Evolutionary conservation across 352 stramenopile genomes (phyloP).

Genomic region (Pythium periplocum): DNA sequence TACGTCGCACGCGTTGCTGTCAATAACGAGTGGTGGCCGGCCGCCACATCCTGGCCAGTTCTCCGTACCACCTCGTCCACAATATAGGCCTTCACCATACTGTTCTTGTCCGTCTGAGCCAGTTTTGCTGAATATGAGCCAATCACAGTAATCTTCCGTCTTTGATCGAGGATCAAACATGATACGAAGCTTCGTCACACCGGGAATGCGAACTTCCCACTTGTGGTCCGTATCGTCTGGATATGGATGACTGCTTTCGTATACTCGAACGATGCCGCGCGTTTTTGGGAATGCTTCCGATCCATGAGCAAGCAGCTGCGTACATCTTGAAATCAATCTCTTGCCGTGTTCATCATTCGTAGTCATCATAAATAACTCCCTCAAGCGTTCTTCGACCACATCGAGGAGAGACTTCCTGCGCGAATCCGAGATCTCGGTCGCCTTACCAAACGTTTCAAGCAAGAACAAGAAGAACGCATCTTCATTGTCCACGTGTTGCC

Average conservation of each 20-base stretch:
- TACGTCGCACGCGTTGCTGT: constrained; percentile 65
- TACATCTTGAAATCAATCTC: constrained; percentile 37
- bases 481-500: no score
- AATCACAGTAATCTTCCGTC: constrained; percentile 63
- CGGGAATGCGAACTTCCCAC: constrained; percentile 62
- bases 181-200: constrained; percentile 57
- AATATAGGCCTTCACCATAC: constrained; percentile 53
- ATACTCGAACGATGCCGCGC: constrained; percentile 36
- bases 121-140: constrained; percentile 64
- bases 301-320: constrained; percentile 24
- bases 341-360: constrained; percentile 4
- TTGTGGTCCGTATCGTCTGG: constrained; percentile 59
- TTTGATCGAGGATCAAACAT: constrained; percentile 69
- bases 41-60: constrained; percentile 78
- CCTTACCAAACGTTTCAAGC: no score
- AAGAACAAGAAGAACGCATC: no score
- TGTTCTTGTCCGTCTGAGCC: constrained; percentile 34
- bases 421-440: no score
- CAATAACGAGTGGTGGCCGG: constrained; percentile 61
- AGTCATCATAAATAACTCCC: no score
- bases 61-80: constrained; percentile 51
- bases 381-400: no score
- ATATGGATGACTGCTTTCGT: constrained; percentile 78
- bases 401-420: no score
- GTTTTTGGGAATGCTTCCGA: constrained; percentile 25